A percentile compares a stretch with the other conserved stretches of the same genome.
These are phyloP conservation scores for Butyriboletus loyo DNA, from an alignment of 768 basidiomycete genomes.

Conservation along the genomic window DNA sequence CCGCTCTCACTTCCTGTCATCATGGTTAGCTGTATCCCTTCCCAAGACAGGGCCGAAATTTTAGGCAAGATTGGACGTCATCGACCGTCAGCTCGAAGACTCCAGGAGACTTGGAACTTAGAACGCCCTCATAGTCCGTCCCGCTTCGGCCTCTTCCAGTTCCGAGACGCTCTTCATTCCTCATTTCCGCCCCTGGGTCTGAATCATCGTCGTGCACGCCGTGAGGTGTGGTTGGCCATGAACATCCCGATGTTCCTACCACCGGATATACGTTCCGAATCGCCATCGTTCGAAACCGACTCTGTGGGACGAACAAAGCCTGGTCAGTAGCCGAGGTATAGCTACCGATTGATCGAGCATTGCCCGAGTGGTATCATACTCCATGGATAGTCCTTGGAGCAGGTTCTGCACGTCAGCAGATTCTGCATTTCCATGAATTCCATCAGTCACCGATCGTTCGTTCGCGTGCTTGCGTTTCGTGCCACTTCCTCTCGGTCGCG, in stretches of 20 bases:
- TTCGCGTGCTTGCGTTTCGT: background rate
- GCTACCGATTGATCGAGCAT: too few relatives aligned
- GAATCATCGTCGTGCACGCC: background rate
- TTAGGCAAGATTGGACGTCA: background rate
- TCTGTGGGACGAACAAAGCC: background rate
- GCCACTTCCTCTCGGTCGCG: background rate
- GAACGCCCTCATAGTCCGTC: background rate
- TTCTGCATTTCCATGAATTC: too few relatives aligned
- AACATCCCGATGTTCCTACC: background rate
- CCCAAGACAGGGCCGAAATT: slow-evolving; percentile 52
- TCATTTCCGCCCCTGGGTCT: background rate
- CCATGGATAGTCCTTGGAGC: background rate
- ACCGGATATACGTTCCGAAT: background rate
- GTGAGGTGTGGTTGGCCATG: background rate
- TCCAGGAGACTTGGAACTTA: background rate
- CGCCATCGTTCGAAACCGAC: background rate
- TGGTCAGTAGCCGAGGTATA: background rate
- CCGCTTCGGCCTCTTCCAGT: background rate
- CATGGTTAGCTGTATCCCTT: slow-evolving; percentile 71
- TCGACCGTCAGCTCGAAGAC: background rate
- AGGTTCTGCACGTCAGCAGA: too few relatives aligned
- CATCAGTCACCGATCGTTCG: background rate
- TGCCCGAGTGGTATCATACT: background rate
- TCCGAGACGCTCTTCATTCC: background rate
- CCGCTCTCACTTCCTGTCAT: background rate